phyloP scores from a whole-genome alignment of 108 stramenopile species.

The Pinguiococcus pyrenoidosus region DNA sequence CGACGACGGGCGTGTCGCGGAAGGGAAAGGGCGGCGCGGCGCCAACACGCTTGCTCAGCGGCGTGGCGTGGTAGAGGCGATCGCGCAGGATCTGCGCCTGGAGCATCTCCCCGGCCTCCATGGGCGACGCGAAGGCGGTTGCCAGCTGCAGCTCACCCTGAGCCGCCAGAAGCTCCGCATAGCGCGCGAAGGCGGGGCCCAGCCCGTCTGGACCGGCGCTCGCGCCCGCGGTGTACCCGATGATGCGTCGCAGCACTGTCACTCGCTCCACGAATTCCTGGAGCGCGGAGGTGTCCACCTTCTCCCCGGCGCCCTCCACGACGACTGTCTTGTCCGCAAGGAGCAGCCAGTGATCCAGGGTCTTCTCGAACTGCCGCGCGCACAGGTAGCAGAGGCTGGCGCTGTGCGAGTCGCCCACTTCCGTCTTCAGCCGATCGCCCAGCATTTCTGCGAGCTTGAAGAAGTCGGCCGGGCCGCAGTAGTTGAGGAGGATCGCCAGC shows the following conservation, averaged over 20 bases:
- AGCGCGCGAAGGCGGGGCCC: constrained; percentile 56
- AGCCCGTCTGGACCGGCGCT: constrained; percentile 44
- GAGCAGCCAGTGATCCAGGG: constrained; percentile 71
- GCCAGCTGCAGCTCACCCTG: constrained; percentile 75
- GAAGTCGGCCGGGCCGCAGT: constrained; percentile 77
- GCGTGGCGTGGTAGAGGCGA: not conserved
- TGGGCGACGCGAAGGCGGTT: constrained; percentile 45
- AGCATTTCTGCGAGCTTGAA: constrained; percentile 67
- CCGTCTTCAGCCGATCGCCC: constrained; percentile 61
- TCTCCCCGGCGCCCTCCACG: constrained; percentile 27
- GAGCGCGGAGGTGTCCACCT: constrained; percentile 42
- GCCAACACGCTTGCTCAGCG: no score
- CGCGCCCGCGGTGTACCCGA: not conserved
- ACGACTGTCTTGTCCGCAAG: constrained; percentile 47
- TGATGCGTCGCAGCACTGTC: constrained; percentile 29
- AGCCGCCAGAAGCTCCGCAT: constrained; percentile 67
- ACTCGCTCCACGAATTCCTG: constrained; percentile 83
- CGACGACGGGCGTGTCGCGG: no score
- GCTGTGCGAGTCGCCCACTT: constrained; percentile 46
- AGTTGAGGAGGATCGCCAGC: constrained; percentile 77
- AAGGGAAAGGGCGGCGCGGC: no score
- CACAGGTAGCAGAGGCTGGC: constrained; percentile 92
- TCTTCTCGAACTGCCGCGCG: constrained; percentile 63
- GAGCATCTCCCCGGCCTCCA: no score
- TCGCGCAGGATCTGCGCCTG: not conserved